These are phyloP conservation scores for Rosa hybrid DNA, from an alignment of 331 rosid genomes.

Conservation along the genomic window DNA sequence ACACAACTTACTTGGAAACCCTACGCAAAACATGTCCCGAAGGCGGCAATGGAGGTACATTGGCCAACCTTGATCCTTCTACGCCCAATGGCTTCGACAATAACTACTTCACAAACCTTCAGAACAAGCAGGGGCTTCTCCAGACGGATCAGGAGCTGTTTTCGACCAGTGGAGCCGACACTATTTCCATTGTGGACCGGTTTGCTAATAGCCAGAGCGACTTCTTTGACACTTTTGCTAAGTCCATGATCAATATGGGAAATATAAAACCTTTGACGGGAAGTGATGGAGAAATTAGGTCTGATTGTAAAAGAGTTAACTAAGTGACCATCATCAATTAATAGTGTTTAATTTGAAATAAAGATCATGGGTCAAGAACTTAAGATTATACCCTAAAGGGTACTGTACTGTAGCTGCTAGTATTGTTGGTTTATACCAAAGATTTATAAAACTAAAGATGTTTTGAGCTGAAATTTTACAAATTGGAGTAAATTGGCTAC, in stretches of 20 bases:
- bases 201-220: slow-evolving; percentile 24
- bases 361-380: neutral
- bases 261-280: slow-evolving; percentile 32
- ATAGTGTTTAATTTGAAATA: neutral
- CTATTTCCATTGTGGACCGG: slow-evolving; percentile 25
- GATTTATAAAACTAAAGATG: too few relatives aligned
- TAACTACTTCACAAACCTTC: slow-evolving; percentile 42
- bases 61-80: slow-evolving; percentile 28
- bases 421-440: too few relatives aligned
- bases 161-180: slow-evolving; percentile 34
- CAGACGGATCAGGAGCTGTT: slow-evolving; percentile 37
- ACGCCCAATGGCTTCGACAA: slow-evolving; percentile 34
- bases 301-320: slow-evolving; percentile 31
- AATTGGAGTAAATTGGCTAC: too few relatives aligned
- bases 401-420: neutral
- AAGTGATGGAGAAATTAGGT: slow-evolving; percentile 37
- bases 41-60: neutral
- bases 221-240: slow-evolving; percentile 30
- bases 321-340: neutral
- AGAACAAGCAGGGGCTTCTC: slow-evolving; percentile 31
- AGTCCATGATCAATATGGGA: slow-evolving; percentile 46
- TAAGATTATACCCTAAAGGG: neutral
- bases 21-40: slow-evolving; percentile 31
- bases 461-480: too few relatives aligned
- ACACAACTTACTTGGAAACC: slow-evolving; percentile 19